Percentiles rank a stretch among this genome's conserved stretches.
Conservation (phyloP, 2,329 filamentous ascomycete genomes). For the Berkeleyomyces rouxiae region DNA sequence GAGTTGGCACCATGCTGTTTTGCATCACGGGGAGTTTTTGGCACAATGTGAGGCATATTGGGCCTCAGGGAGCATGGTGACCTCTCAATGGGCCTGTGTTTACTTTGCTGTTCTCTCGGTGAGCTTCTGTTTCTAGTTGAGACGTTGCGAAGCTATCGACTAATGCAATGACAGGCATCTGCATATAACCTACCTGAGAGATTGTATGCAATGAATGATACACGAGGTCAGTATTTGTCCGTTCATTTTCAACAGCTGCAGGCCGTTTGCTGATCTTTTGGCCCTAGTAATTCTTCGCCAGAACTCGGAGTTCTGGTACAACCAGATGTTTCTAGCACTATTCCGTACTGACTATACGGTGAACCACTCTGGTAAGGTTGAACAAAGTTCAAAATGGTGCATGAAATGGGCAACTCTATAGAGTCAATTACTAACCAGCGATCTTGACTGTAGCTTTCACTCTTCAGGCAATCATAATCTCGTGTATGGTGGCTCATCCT, state of each 20-base stretch:
- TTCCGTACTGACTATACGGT: slow-evolving; percentile 2
- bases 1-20: slow-evolving; percentile 12
- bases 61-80: neutral
- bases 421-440: neutral
- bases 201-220: neutral
- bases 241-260: neutral
- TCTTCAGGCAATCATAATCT: slow-evolving; percentile 12
- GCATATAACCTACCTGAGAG: slow-evolving; percentile 10
- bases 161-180: slow-evolving; percentile 1
- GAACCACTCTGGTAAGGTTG: slow-evolving; percentile 6
- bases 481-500: slow-evolving; percentile 13
- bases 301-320: slow-evolving; percentile 3
- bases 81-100: slow-evolving; percentile 5
- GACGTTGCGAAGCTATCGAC: neutral
- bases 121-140: neutral
- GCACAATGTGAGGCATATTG: slow-evolving; percentile 8
- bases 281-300: neutral
- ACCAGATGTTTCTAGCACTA: slow-evolving; percentile 4
- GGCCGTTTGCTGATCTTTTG: neutral
- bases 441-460: neutral
- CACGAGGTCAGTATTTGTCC: neutral
- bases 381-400: neutral
- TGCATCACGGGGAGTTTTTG: slow-evolving; percentile 8
- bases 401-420: neutral
- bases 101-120: slow-evolving; percentile 8